Evolutionary conservation across 805 yeast genomes (phyloP).

Genomic region (Ogataea haglerorum): DNA sequence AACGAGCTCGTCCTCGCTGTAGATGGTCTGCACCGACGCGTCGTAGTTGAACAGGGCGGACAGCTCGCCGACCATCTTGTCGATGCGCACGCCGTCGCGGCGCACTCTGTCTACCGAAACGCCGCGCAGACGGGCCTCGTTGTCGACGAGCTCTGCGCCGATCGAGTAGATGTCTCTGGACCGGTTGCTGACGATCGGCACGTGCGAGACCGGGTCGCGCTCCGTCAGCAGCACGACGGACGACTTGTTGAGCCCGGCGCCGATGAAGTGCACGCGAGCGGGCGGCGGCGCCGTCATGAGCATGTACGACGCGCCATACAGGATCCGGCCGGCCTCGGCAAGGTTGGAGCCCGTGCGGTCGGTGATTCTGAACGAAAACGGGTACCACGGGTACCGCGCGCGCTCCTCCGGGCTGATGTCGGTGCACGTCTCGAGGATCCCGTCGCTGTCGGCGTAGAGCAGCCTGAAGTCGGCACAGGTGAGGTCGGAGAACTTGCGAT

Average conservation of each 20-base stretch:
- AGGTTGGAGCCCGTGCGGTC: slow-evolving; percentile 17
- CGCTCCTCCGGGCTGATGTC: slow-evolving; percentile 14
- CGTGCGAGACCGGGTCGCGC: slow-evolving; percentile 10
- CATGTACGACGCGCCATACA: slow-evolving; percentile 33
- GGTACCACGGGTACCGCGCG: slow-evolving; percentile 11
- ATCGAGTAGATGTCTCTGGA: slow-evolving; percentile 13
- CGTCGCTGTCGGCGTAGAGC: slow-evolving; percentile 11
- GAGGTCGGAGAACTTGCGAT: slow-evolving; percentile 9
- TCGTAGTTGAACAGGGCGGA: slow-evolving; percentile 10
- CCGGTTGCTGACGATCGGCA: slow-evolving; percentile 5
- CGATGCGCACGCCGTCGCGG: slow-evolving; percentile 21
- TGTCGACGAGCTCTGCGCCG: slow-evolving; percentile 17
- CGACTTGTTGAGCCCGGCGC: slow-evolving; percentile 25
- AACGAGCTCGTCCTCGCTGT: slow-evolving; percentile 17
- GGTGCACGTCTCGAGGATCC: slow-evolving; percentile 5
- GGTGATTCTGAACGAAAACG: slow-evolving; percentile 21
- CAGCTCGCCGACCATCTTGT: slow-evolving; percentile 6
- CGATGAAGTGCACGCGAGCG: slow-evolving; percentile 30
- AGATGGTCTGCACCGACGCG: slow-evolving; percentile 9
- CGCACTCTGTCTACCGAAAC: slow-evolving; percentile 12
- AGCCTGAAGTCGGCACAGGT: slow-evolving; percentile 20
- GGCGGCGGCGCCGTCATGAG: slow-evolving; percentile 30
- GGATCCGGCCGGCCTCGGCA: slow-evolving; percentile 23
- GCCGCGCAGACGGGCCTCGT: slow-evolving; percentile 14
- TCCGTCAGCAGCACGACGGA: slow-evolving; percentile 27